These are phyloP conservation scores for Acorus gramineus DNA, from an alignment of 106 monocot species.

Conservation along the genomic window DNA sequence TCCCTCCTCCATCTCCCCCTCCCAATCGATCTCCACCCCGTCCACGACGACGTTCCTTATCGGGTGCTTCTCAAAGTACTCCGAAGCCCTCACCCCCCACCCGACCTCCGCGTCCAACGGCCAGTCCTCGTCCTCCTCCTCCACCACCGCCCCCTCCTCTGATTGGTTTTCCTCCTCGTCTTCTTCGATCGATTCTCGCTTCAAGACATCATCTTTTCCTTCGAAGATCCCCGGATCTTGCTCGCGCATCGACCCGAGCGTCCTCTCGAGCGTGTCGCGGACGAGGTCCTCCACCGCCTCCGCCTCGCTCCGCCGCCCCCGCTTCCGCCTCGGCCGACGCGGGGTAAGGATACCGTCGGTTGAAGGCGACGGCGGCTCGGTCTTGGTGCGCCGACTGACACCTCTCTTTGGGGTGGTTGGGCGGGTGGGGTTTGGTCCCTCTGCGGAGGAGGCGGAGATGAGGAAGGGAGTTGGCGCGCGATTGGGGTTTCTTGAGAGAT, in stretches of 20 bases:
- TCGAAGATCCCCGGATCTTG: conserved; percentile 40
- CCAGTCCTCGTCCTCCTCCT: conserved; percentile 81
- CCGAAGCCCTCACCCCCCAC: conserved; percentile 85
- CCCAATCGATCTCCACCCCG: conserved; percentile 93
- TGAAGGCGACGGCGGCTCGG: no score
- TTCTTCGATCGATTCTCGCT: conserved; percentile 11
- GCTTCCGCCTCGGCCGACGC: conserved; percentile 20
- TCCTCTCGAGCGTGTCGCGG: conserved; percentile 50
- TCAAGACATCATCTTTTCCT: conserved; percentile 44
- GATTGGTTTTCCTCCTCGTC: background rate
- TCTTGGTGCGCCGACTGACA: no score
- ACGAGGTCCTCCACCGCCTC: conserved; percentile 80
- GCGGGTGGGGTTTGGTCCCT: no score
- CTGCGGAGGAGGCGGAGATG: no score
- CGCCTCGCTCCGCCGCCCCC: conserved; percentile 82
- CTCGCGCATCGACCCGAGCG: conserved; percentile 49
- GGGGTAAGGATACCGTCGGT: no score
- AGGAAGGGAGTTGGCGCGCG: no score
- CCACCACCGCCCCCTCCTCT: conserved; percentile 25
- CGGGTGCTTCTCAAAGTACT: conserved; percentile 88
- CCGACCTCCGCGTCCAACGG: conserved; percentile 87
- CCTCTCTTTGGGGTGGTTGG: no score
- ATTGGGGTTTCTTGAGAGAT: no score
- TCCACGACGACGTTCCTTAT: conserved; percentile 84
- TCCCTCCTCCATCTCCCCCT: conserved; percentile 82